Conservation (phyloP, 306 rosid genomes). For the Heteromeles arbutifolia region DNA sequence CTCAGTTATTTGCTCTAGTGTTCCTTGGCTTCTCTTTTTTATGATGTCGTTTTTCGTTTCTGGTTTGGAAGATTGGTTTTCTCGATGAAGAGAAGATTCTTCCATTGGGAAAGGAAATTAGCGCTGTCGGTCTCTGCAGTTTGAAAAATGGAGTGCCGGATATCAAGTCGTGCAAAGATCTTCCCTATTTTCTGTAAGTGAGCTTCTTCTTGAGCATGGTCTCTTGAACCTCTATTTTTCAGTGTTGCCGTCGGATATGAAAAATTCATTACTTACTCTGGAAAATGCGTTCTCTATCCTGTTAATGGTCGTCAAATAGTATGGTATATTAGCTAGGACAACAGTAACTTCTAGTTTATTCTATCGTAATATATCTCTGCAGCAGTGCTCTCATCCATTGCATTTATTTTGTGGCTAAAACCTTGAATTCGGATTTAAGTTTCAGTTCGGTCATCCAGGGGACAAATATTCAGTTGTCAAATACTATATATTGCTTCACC, state of each 20-base stretch:
- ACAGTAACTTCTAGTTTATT: too few species aligned
- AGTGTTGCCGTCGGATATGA: too few species aligned
- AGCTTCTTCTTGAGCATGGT: background rate
- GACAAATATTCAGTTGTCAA: background rate
- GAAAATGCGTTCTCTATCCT: too few species aligned
- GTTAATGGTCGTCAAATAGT: too few species aligned
- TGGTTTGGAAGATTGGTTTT: slow-evolving; percentile 60
- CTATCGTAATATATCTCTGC: too few species aligned
- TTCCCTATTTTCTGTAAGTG: slow-evolving; percentile 83
- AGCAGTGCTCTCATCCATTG: too few species aligned
- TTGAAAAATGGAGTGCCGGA: slow-evolving; percentile 57
- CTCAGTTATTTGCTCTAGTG: background rate
- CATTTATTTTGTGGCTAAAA: too few species aligned
- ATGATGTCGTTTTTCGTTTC: too few species aligned
- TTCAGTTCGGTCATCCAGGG: background rate
- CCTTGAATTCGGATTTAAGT: too few species aligned
- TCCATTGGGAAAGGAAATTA: slow-evolving; percentile 71
- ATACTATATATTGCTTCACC: background rate
- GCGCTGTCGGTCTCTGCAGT: slow-evolving; percentile 72
- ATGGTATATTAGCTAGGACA: background rate
- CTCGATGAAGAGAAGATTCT: slow-evolving; percentile 92
- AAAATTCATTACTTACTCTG: too few species aligned
- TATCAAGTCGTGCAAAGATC: slow-evolving; percentile 70
- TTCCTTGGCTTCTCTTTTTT: too few species aligned
- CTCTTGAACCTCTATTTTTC: background rate